Evolutionary conservation across 1,284 basidiomycete genomes (phyloP), one percentile per base, ranked within the genome.

Genomic region (Meira nashicola): DNA sequence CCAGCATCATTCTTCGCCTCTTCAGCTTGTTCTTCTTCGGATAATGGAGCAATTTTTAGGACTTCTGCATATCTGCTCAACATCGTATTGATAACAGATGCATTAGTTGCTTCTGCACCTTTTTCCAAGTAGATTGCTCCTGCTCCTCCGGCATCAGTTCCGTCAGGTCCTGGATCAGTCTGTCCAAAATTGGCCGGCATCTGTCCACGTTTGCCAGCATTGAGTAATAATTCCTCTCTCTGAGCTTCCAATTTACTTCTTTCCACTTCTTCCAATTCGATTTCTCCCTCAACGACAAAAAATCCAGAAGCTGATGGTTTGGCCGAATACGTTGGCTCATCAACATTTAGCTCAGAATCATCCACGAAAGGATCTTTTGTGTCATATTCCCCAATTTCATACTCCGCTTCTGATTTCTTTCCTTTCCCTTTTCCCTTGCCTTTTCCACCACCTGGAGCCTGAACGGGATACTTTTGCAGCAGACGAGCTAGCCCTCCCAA

Each of bases 221-320:
- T 48, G 65, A 63, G 56, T 66, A 63, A 1, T 62, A 60, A 38
- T 65, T 65, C 46, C 25, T 55, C 64, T 64, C 58, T 63, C 58
- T 43, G 63, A 61, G 33, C 63, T 58, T 9, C 59, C 46, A 51
- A 43, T 46, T 37, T 62, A 58, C 54, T 44, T 15, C 23, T 38
- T 14, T 38, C 46, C 39, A 62, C 55, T 44, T 62, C 65, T 19
- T 62, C 68, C 10, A 77, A 66, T 54, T 79, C 77, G 37, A 79
- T 68, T n/a, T 58, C 52, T 7, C 79, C 79, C 23, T 61, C 44
- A 1, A 72, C 71, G 19, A 96, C 92, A 73, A 93, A 95, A 81
- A 93, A 96, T 0, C 93, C 93, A 70, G 90, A 87, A 70, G 93
- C 89, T 79, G 89, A 91, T 1, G 92, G 93, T 79, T 92, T 87